phyloP scores from a whole-genome alignment of 2,329 filamentous ascomycete genomes.

The Plenodomus lindquistii region DNA sequence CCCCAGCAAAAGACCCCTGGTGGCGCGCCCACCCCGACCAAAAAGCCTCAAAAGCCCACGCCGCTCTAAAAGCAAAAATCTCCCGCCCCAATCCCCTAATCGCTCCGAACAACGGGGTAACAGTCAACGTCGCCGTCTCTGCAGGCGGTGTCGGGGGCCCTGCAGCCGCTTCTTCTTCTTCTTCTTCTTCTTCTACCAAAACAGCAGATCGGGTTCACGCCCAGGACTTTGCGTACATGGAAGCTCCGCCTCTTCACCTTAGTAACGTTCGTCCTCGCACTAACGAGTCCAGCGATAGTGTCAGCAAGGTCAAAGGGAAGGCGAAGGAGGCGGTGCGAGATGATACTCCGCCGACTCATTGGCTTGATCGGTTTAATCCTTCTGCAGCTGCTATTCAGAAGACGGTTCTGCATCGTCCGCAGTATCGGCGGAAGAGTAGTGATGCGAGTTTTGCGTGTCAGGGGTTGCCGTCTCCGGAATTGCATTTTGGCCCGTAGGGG shows the following conservation, averaged over 20 bases:
- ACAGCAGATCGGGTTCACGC: constrained; percentile 3
- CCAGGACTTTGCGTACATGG: neutral
- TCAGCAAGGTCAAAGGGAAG: neutral
- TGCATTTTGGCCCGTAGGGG: neutral
- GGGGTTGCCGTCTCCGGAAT: constrained; percentile 4
- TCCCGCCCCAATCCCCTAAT: constrained; percentile 22
- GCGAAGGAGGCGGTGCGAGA: constrained; percentile 4
- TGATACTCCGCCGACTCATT: constrained; percentile 6
- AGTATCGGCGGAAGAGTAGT: constrained; percentile 13
- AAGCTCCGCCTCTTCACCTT: neutral
- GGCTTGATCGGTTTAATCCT: constrained; percentile 11
- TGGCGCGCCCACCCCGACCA: constrained; percentile 7
- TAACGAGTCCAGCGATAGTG: neutral
- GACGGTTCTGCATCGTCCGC: constrained; percentile 2
- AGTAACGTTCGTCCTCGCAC: neutral
- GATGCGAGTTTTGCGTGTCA: constrained; percentile 27
- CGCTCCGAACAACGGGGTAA: neutral
- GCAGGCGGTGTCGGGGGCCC: constrained; percentile 20
- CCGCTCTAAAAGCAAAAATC: constrained; percentile 26
- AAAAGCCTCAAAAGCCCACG: constrained; percentile 1
- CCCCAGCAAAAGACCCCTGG: neutral
- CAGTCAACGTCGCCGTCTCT: constrained; percentile 18
- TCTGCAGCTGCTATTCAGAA: constrained; percentile 3
- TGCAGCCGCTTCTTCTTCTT: constrained; percentile 9
- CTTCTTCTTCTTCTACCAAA: too few species aligned